These are phyloP conservation scores for Colletotrichum camelliae DNA, from an alignment of 2,329 filamentous ascomycete species.

Conservation along the genomic window DNA sequence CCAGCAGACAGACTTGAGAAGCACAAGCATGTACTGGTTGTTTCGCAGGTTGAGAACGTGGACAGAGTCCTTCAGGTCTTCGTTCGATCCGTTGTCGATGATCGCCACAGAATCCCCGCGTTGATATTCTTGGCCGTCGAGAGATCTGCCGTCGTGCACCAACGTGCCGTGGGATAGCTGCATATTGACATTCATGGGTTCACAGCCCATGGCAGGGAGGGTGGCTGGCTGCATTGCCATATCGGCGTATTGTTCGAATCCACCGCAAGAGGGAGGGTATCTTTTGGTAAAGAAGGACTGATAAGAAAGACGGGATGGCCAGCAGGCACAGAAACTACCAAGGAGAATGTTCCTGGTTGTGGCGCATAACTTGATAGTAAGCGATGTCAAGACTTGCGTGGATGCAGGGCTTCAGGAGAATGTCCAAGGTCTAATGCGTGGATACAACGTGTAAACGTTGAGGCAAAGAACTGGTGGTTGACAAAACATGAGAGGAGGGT, in stretches of 20 bases:
- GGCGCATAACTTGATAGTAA: conserved; percentile 1
- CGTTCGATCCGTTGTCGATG: conserved; percentile 12
- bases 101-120: conserved; percentile 16
- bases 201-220: background rate
- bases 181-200: conserved; percentile 6
- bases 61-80: background rate
- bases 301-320: background rate
- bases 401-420: background rate
- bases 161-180: conserved; percentile 18
- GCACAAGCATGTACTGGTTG: conserved; percentile 14
- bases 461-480: background rate
- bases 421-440: background rate
- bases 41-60: conserved; percentile 17
- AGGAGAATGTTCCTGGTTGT: background rate
- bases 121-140: conserved; percentile 11
- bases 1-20: conserved; percentile 18
- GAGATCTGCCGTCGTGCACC: conserved; percentile 13
- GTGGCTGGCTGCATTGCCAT: background rate
- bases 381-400: background rate
- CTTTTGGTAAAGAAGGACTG: background rate
- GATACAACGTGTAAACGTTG: background rate
- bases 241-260: background rate
- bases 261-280: background rate
- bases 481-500: background rate
- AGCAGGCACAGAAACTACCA: background rate